These are phyloP conservation scores for Keithomyces neogunnii DNA, from an alignment of 2,329 filamentous ascomycete species.

Conservation along the genomic window DNA sequence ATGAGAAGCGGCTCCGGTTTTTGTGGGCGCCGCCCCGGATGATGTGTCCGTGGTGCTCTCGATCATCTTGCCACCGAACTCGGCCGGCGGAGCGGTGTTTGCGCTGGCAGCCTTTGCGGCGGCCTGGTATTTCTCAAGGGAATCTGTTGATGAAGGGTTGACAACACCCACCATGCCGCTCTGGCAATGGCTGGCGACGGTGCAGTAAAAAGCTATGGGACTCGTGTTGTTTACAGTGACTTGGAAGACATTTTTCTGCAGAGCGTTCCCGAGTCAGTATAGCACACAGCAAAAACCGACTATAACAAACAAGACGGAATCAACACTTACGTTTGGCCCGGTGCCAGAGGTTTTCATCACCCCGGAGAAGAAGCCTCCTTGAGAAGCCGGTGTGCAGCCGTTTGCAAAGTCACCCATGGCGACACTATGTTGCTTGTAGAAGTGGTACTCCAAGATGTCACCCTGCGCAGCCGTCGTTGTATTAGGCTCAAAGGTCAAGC, in stretches of 20 bases:
- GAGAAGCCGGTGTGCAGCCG: conserved; percentile 33
- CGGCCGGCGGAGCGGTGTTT: conserved; percentile 6
- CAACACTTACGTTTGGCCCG: neutral
- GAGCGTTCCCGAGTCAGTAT: conserved; percentile 1
- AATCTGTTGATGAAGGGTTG: conserved; percentile 15
- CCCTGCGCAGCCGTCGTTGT: conserved; percentile 30
- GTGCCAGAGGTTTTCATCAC: conserved; percentile 1
- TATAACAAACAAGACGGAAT: neutral
- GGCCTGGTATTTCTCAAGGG: conserved; percentile 11
- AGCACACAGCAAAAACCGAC: neutral
- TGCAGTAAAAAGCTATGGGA: conserved; percentile 23
- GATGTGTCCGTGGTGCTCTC: neutral
- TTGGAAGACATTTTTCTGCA: conserved; percentile 12
- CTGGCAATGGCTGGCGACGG: conserved; percentile 18
- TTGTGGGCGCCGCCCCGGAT: neutral
- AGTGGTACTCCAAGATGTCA: conserved; percentile 42
- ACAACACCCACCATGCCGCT: conserved; percentile 22
- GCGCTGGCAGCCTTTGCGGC: conserved; percentile 5
- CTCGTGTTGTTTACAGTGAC: conserved; percentile 20
- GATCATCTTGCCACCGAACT: conserved; percentile 10
- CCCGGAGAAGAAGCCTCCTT: conserved; percentile 10
- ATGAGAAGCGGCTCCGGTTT: conserved; percentile 1
- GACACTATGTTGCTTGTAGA: conserved; percentile 38
- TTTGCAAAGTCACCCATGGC: conserved; percentile 36
- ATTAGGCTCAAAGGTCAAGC: conserved; percentile 26